phyloP scores from a whole-genome alignment of 2,329 filamentous ascomycete species.

The Aaosphaeria arxii region DNA sequence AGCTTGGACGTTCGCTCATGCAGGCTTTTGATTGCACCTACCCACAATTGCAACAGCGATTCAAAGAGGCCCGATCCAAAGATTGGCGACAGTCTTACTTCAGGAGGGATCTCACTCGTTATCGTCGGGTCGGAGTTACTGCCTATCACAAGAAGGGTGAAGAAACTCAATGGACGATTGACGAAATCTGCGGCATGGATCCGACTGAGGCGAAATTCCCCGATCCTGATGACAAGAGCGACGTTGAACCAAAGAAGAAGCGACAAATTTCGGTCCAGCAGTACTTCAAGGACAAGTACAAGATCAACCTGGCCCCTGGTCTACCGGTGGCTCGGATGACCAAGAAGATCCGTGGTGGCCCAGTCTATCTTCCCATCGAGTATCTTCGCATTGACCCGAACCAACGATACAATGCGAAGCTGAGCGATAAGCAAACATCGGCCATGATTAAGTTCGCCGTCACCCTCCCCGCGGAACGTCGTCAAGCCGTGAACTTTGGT shows the following conservation, averaged over 20 bases:
- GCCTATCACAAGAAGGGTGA: constrained; percentile 36
- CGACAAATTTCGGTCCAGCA: constrained; percentile 50
- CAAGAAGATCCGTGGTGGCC: constrained; percentile 43
- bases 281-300: constrained; percentile 55
- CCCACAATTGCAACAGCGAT: constrained; percentile 26
- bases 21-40: constrained; percentile 25
- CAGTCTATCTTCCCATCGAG: constrained; percentile 56
- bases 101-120: constrained; percentile 39
- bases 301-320: constrained; percentile 44
- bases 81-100: constrained; percentile 25
- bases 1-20: constrained; percentile 32
- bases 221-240: constrained; percentile 52
- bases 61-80: constrained; percentile 12
- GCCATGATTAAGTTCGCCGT: constrained; percentile 95
- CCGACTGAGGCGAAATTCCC: constrained; percentile 47
- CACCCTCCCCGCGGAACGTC: constrained; percentile 68
- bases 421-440: constrained; percentile 64
- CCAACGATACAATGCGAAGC: constrained; percentile 58
- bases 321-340: constrained; percentile 60
- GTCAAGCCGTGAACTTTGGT: constrained; percentile 64
- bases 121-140: constrained; percentile 41
- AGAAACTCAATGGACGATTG: constrained; percentile 49
- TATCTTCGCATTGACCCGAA: constrained; percentile 51
- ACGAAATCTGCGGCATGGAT: constrained; percentile 45
- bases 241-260: constrained; percentile 55